A percentile compares a stretch with the other conserved stretches of the same genome.
phyloP scores from a whole-genome alignment of 306 rosid genomes.

The Hippophae rhamnoides region DNA sequence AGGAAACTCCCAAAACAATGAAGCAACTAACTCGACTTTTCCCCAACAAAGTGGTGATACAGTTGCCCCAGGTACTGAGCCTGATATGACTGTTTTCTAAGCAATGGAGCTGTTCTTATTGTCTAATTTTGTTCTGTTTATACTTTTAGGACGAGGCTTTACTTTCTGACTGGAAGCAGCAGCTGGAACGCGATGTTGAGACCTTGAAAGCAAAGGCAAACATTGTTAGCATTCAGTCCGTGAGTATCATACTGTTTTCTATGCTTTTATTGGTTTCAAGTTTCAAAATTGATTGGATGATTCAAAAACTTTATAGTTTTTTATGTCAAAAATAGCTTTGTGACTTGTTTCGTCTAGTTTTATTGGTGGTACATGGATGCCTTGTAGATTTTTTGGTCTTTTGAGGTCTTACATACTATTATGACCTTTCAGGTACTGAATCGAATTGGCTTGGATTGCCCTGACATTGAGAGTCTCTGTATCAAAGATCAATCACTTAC shows the following conservation, averaged over 20 bases:
- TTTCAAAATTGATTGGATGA: not conserved
- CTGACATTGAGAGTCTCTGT: conserved; percentile 59
- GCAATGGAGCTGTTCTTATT: not conserved
- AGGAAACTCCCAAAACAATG: conserved; percentile 72
- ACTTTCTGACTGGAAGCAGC: conserved; percentile 85
- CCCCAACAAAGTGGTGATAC: conserved; percentile 79
- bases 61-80: conserved; percentile 69
- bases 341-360: conserved; percentile 1
- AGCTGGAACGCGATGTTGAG: conserved; percentile 72
- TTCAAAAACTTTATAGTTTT: not conserved
- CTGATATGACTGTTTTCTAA: not conserved
- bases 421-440: conserved; percentile 63
- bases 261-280: too few relatives aligned
- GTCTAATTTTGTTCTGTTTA: conserved; percentile 6
- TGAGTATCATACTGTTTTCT: conserved; percentile 32
- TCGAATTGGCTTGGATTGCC: conserved; percentile 64
- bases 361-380: not conserved
- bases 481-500: conserved; percentile 76
- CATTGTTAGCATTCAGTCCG: conserved; percentile 53
- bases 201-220: conserved; percentile 77
- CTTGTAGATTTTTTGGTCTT: conserved; percentile 1
- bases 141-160: conserved; percentile 56
- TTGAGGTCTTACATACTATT: conserved; percentile 14
- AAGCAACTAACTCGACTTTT: conserved; percentile 76
- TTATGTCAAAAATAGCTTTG: not conserved